Conservation (phyloP, 805 yeast species). For the Metschnikowia henanensis region DNA sequence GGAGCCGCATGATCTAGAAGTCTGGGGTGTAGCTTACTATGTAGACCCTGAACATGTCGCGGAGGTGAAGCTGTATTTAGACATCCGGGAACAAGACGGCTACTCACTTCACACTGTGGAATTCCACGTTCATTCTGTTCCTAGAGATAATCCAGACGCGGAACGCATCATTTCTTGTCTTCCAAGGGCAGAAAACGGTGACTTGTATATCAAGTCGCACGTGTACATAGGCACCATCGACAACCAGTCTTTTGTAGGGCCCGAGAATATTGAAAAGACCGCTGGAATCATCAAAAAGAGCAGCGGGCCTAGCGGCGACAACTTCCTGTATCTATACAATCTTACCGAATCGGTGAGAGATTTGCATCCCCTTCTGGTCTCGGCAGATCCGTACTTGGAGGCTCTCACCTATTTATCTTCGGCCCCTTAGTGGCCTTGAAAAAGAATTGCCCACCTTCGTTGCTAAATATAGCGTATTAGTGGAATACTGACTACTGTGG, state of each 20-base stretch:
- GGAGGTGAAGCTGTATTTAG: slow-evolving; percentile 67
- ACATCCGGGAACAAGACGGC: slow-evolving; percentile 87
- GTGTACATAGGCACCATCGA: slow-evolving; percentile 84
- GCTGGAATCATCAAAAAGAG: slow-evolving; percentile 58
- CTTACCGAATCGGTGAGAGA: slow-evolving; percentile 48
- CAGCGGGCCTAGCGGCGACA: slow-evolving; percentile 81
- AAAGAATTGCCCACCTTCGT: too few species aligned
- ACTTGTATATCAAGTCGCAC: slow-evolving; percentile 49
- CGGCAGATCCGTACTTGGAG: not conserved
- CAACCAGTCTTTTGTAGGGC: slow-evolving; percentile 84
- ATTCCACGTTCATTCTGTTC: slow-evolving; percentile 47
- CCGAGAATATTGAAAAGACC: slow-evolving; percentile 59
- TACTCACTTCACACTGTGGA: slow-evolving; percentile 69
- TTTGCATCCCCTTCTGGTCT: slow-evolving; percentile 19
- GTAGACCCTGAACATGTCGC: slow-evolving; percentile 63
- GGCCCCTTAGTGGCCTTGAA: too few species aligned
- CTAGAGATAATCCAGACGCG: slow-evolving; percentile 1
- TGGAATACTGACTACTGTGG: too few species aligned
- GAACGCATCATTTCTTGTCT: slow-evolving; percentile 2
- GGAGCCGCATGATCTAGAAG: slow-evolving; percentile 45
- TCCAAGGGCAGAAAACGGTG: slow-evolving; percentile 31
- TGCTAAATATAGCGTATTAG: too few species aligned
- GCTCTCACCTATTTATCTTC: not conserved
- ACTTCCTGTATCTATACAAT: slow-evolving; percentile 64
- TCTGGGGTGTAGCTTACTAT: slow-evolving; percentile 84